phyloP scores from a whole-genome alignment of 2,329 filamentous ascomycete species.

The Passalora sequoiae region DNA sequence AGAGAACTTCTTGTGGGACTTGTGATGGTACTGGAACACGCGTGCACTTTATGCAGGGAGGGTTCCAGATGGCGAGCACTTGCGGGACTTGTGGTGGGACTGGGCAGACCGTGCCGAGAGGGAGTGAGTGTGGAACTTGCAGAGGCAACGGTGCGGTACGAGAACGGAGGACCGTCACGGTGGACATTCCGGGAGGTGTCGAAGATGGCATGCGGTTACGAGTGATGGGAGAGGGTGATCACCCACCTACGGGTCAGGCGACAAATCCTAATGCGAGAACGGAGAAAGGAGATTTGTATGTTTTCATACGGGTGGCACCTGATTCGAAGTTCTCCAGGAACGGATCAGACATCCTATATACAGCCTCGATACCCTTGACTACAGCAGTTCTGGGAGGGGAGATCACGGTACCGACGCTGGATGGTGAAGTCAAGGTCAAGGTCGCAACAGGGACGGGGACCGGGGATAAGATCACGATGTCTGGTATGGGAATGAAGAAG shows the following conservation, averaged over 20 bases:
- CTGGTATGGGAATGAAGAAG: slow-evolving; percentile 91
- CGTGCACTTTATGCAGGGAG: slow-evolving; percentile 83
- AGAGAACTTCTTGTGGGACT: slow-evolving; percentile 65
- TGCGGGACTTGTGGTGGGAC: slow-evolving; percentile 76
- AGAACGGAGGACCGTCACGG: slow-evolving; percentile 73
- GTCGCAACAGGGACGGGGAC: slow-evolving; percentile 87
- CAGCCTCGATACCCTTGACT: slow-evolving; percentile 82
- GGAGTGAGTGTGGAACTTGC: slow-evolving; percentile 75
- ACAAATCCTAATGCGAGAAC: slow-evolving; percentile 58
- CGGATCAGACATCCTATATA: slow-evolving; percentile 89
- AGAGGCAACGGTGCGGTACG: slow-evolving; percentile 76
- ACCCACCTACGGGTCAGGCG: slow-evolving; percentile 68
- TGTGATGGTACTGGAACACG: slow-evolving; percentile 84
- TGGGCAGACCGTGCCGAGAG: slow-evolving; percentile 69
- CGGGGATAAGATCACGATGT: slow-evolving; percentile 82
- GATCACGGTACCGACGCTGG: slow-evolving; percentile 80
- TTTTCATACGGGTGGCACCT: slow-evolving; percentile 81
- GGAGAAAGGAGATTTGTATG: slow-evolving; percentile 82
- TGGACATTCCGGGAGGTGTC: slow-evolving; percentile 92
- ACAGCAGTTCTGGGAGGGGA: slow-evolving; percentile 90
- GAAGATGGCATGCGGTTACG: slow-evolving; percentile 93
- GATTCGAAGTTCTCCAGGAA: slow-evolving; percentile 84
- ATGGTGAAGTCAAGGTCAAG: slow-evolving; percentile 84
- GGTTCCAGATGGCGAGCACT: slow-evolving; percentile 92
- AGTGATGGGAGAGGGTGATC: slow-evolving; percentile 80